Percentiles rank a stretch among this genome's conserved stretches.
phyloP scores from a whole-genome alignment of 345 rosid genomes.

The Hibiscus syriacus region DNA sequence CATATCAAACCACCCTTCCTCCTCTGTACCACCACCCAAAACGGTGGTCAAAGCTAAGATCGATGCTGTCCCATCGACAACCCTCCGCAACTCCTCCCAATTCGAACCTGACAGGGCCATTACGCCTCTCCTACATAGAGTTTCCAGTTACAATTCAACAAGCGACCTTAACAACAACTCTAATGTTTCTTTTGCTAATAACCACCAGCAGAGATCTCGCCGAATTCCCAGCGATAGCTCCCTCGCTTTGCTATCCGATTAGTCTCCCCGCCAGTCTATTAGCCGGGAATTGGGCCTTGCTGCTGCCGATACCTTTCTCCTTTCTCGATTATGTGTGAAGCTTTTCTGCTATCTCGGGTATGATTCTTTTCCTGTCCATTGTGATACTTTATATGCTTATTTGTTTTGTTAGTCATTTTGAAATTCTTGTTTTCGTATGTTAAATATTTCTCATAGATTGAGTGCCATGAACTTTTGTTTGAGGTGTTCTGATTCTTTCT shows the following conservation, averaged over 20 bases:
- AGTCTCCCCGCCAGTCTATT: slow-evolving; percentile 29
- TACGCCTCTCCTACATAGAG: slow-evolving; percentile 48
- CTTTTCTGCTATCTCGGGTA: slow-evolving; percentile 76
- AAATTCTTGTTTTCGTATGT: background rate
- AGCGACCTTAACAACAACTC: background rate
- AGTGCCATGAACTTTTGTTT: background rate
- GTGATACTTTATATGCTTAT: background rate
- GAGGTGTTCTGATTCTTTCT: background rate
- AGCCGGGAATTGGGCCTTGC: slow-evolving; percentile 50
- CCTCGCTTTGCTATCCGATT: slow-evolving; percentile 34
- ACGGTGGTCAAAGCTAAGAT: slow-evolving; percentile 31
- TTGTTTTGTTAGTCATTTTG: background rate
- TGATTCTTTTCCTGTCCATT: background rate
- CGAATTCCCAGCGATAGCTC: slow-evolving; percentile 54
- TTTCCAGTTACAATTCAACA: slow-evolving; percentile 36
- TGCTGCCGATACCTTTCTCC: slow-evolving; percentile 53
- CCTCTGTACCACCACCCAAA: slow-evolving; percentile 19
- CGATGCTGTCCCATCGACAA: slow-evolving; percentile 38
- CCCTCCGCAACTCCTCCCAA: slow-evolving; percentile 42
- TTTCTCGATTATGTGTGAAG: slow-evolving; percentile 59
- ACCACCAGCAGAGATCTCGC: slow-evolving; percentile 51
- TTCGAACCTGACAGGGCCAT: slow-evolving; percentile 33
- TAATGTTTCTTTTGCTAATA: slow-evolving; percentile 2
- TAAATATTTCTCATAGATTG: background rate
- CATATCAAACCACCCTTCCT: slow-evolving; percentile 21